Conservation (phyloP, 1,284 basidiomycete genomes). For the Pterulicium gracile region DNA sequence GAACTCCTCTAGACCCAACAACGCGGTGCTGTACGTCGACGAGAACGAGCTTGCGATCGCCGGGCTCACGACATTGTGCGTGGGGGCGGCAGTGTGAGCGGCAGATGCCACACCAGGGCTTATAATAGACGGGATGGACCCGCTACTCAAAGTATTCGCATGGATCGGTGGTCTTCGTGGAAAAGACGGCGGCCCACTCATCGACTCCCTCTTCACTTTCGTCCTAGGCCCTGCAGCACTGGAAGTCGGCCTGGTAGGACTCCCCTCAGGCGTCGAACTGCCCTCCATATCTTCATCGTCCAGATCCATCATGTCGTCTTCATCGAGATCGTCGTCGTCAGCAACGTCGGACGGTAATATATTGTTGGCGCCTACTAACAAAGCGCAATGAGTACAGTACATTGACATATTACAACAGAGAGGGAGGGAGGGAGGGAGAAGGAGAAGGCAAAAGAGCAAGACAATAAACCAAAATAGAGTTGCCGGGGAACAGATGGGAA, state of each 20-base stretch:
- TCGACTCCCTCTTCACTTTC: not conserved
- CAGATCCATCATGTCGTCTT: not conserved
- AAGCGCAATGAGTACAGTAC: slow-evolving; percentile 57
- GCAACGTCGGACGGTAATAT: slow-evolving; percentile 12
- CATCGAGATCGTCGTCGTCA: slow-evolving; percentile 3
- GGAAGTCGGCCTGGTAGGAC: not conserved
- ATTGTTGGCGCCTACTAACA: slow-evolving; percentile 34
- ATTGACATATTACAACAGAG: slow-evolving; percentile 46
- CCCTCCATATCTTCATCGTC: not conserved
- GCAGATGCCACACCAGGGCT: not conserved
- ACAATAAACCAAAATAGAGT: too few species aligned
- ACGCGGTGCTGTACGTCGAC: slow-evolving; percentile 9
- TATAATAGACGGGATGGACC: too few species aligned
- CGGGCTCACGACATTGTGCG: slow-evolving; percentile 4
- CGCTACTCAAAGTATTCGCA: too few species aligned
- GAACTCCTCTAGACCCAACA: slow-evolving; percentile 11
- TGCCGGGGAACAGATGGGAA: too few species aligned
- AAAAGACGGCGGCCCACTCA: not conserved
- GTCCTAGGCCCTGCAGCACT: not conserved
- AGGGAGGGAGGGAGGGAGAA: too few species aligned
- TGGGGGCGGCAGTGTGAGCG: not conserved
- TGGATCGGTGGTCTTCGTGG: not conserved
- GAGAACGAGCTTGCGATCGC: slow-evolving; percentile 19
- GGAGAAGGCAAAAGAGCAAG: too few species aligned
- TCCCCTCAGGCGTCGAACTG: not conserved